phyloP scores from a whole-genome alignment of 2,329 filamentous ascomycete species.

The Ceratocystis smalleyi region DNA sequence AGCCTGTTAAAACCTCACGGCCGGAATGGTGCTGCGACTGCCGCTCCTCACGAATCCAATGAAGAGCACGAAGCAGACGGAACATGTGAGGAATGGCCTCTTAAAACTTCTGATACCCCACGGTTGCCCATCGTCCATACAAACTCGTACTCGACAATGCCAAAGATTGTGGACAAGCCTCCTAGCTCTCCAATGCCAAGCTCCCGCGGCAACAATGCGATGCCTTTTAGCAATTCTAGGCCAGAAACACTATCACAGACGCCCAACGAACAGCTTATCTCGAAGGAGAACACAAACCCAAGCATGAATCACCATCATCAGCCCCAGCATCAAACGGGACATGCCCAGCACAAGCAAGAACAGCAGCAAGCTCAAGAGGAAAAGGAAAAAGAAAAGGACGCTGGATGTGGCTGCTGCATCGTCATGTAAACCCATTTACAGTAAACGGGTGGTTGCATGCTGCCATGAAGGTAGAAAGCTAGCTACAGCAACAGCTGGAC shows the following conservation, averaged over 20 bases:
- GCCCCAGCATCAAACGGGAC: background rate
- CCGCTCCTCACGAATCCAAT: conserved; percentile 5
- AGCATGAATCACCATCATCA: background rate
- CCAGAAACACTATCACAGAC: conserved; percentile 3
- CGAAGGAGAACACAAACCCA: background rate
- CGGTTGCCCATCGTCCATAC: conserved; percentile 30
- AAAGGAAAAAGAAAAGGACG: conserved; percentile 29
- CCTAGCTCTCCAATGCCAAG: conserved; percentile 24
- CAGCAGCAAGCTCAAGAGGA: conserved; percentile 22
- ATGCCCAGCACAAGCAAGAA: conserved; percentile 14
- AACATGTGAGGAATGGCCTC: conserved; percentile 40
- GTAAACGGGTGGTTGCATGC: background rate
- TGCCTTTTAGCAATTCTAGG: conserved; percentile 6
- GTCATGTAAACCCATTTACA: conserved; percentile 28
- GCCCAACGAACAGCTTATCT: conserved; percentile 20
- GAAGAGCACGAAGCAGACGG: conserved; percentile 19
- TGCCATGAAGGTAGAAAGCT: background rate
- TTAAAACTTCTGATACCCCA: conserved; percentile 30
- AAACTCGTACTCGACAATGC: conserved; percentile 46
- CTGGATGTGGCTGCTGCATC: conserved; percentile 36
- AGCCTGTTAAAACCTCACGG: conserved; percentile 34
- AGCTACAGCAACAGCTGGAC: background rate
- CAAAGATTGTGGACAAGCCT: conserved; percentile 35
- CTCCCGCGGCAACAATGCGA: conserved; percentile 19
- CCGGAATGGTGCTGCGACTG: background rate